These are phyloP conservation scores for Blastomyces emzantsi DNA, from an alignment of 2,329 filamentous ascomycete genomes.

Conservation along the genomic window DNA sequence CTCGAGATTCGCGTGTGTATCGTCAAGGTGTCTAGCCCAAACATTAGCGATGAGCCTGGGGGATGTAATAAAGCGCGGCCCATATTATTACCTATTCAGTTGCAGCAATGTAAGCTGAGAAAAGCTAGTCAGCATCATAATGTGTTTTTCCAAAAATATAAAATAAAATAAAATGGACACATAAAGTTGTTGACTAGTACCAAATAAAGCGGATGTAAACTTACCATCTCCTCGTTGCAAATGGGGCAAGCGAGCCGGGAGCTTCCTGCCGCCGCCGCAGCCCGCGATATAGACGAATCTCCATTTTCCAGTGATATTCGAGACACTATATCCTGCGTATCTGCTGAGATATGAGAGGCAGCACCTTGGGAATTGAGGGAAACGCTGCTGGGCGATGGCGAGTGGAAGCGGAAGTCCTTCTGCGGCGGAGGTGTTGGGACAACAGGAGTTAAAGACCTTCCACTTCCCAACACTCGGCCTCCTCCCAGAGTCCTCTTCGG, in stretches of 20 bases:
- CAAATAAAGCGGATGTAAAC: constrained; percentile 16
- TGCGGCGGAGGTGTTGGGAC: constrained; percentile 34
- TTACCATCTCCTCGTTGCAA: constrained; percentile 94
- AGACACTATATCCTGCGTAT: constrained; percentile 68
- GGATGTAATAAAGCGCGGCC: constrained; percentile 18
- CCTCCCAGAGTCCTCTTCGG: constrained; percentile 80
- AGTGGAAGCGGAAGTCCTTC: constrained; percentile 35
- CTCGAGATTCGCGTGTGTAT: constrained; percentile 80
- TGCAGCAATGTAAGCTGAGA: constrained; percentile 77
- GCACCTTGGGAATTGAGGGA: constrained; percentile 71
- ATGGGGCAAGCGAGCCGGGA: constrained; percentile 86
- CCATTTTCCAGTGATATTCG: constrained; percentile 64
- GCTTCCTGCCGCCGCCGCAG: constrained; percentile 43
- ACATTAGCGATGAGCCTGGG: constrained; percentile 10
- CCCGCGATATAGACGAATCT: constrained; percentile 37
- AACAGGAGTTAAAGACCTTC: constrained; percentile 67
- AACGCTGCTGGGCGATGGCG: constrained; percentile 61
- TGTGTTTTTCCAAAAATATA: not conserved
- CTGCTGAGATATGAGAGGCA: constrained; percentile 59
- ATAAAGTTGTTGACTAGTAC: not conserved
- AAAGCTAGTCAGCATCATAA: constrained; percentile 15
- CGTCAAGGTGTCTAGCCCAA: constrained; percentile 62
- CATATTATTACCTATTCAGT: constrained; percentile 58
- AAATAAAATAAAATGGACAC: not conserved
- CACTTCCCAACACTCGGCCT: constrained; percentile 81